Base-by-base conservation (phyloP, 305 asterid genomes). In the Solanum aculeatissimum region DNA sequence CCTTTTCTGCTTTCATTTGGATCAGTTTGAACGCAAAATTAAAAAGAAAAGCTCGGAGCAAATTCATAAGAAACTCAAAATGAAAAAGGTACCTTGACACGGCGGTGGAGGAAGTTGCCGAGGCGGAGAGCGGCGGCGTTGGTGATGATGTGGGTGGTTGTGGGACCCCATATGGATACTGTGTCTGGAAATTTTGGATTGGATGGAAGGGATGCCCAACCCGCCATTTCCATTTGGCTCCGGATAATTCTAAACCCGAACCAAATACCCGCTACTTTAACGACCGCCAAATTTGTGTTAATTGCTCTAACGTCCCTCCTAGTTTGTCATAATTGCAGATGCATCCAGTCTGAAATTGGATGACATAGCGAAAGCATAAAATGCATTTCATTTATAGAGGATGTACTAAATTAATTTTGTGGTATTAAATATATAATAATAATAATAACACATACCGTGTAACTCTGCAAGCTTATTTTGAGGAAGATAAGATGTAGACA, bases 61-160 rank as follows among this genome's bases (percentile, higher is more conserved):
- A 23, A 43, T 42, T 72, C 57, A 23, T 12, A 21, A 47, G 29
- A 72, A 72, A 23, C 1, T 25, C 58, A 65, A 74, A 16, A 43
- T 27, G 23, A 23, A 74, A 35, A 27, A 27, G 23, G 54, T 89
- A 93, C 95, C 96, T 90, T 84, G 88, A 90, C 86, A 85, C 91
- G 94, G 92, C 88, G 91, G 91, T 85, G 93, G 83, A 91, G 86
- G 87, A 85, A 85, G 88, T 86, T 79, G 83, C 90, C 81, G 27
- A 92, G 88, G 91, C 95, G 97, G 93, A 90, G 92, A 78, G 91
- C 91, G 89, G 90, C 91, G 88, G 97, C 89, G 89, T 89, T 58
- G 89, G 93, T 72, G 80, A 80, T 69, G 87, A 88, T 80, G 84
- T 86, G 89, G 88, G 87, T 83, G 81, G 92, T 83, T 4, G 90